Conservation (phyloP, 2,329 filamentous ascomycete genomes). For the Orbilia quercus region DNA sequence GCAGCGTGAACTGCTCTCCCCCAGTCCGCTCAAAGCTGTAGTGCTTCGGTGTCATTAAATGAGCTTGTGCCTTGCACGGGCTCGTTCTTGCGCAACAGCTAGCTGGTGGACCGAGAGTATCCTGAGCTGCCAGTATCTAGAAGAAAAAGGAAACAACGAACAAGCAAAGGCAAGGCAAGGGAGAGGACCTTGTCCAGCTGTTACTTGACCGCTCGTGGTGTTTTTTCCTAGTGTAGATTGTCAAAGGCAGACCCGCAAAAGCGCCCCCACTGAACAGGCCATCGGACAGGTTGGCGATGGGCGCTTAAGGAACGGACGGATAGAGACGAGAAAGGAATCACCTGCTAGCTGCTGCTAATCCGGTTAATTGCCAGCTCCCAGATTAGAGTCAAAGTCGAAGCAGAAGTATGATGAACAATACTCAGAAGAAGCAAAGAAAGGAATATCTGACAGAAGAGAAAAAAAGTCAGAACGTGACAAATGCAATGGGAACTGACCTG, state of each 20-base stretch:
- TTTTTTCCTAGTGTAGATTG: slow-evolving; percentile 27
- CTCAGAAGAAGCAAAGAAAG: not conserved
- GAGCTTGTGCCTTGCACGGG: slow-evolving; percentile 25
- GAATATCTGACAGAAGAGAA: too few relatives aligned
- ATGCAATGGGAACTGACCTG: slow-evolving; percentile 2
- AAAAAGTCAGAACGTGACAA: not conserved
- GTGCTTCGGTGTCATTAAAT: too few relatives aligned
- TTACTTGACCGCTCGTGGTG: not conserved
- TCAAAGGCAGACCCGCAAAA: slow-evolving; percentile 49
- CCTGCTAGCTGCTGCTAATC: slow-evolving; percentile 50
- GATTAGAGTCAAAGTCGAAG: slow-evolving; percentile 5
- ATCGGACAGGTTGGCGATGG: slow-evolving; percentile 16
- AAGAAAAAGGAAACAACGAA: not conserved
- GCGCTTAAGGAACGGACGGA: slow-evolving; percentile 54
- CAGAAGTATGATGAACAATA: too few relatives aligned
- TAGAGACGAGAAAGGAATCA: slow-evolving; percentile 55
- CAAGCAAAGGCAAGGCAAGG: not conserved
- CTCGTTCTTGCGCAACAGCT: slow-evolving; percentile 38
- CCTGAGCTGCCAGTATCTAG: not conserved
- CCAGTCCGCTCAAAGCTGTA: too few relatives aligned
- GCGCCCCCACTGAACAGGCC: slow-evolving; percentile 37
- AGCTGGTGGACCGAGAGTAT: not conserved
- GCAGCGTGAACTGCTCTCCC: too few relatives aligned
- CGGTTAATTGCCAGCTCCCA: slow-evolving; percentile 41
- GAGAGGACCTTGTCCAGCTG: not conserved